These are phyloP conservation scores for Picochlorum sp. DNA, from an alignment of 139 green algal genomes.

Conservation along the genomic window DNA sequence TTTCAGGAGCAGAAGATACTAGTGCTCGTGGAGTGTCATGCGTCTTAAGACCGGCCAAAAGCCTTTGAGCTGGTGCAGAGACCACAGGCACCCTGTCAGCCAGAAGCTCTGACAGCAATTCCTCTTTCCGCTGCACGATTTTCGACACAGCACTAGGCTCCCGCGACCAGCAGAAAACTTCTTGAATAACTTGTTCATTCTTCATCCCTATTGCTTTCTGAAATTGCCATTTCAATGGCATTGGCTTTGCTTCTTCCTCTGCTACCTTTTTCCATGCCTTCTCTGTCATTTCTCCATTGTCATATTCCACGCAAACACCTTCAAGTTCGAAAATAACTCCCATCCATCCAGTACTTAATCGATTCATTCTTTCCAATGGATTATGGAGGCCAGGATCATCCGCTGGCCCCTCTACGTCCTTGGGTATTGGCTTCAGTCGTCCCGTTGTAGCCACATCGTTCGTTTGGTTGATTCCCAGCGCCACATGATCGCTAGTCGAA, in stretches of 20 bases:
- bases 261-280: slow-evolving; percentile 70
- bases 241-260: slow-evolving; percentile 63
- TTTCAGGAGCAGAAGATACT: slow-evolving; percentile 46
- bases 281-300: slow-evolving; percentile 11
- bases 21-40: slow-evolving; percentile 50
- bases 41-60: slow-evolving; percentile 59
- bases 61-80: slow-evolving; percentile 33
- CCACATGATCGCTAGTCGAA: no score
- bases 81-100: slow-evolving; percentile 22
- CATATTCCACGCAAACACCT: slow-evolving; percentile 48
- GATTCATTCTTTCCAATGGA: slow-evolving; percentile 41
- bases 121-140: slow-evolving; percentile 64
- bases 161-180: slow-evolving; percentile 84
- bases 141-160: slow-evolving; percentile 54
- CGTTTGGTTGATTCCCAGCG: no score
- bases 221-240: slow-evolving; percentile 57
- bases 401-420: background rate
- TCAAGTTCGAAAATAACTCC: slow-evolving; percentile 82
- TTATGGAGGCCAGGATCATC: slow-evolving; percentile 14
- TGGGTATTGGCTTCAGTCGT: slow-evolving; percentile 1
- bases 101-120: slow-evolving; percentile 50
- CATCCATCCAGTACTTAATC: slow-evolving; percentile 78
- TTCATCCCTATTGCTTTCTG: slow-evolving; percentile 69
- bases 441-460: no score
- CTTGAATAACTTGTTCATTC: slow-evolving; percentile 77